Evolutionary conservation across 2,329 filamentous ascomycete species (phyloP).

Genomic region (Talaromyces sp.): DNA sequence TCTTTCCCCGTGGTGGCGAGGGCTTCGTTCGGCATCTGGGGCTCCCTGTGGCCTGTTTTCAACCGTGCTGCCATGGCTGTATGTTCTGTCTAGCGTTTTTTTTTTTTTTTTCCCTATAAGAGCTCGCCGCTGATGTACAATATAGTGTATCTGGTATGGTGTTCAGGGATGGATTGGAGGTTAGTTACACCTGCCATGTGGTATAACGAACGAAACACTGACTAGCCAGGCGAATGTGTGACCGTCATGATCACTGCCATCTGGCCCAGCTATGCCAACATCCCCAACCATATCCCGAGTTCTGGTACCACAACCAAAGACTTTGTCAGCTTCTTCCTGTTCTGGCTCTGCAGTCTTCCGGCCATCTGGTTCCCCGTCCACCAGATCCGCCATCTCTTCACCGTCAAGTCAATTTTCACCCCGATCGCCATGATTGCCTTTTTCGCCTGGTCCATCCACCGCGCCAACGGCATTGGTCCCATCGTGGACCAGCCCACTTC

Average conservation of each 20-base stretch:
- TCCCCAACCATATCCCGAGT: constrained; percentile 64
- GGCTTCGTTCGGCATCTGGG: constrained; percentile 83
- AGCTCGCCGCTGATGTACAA: background rate
- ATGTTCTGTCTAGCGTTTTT: constrained; percentile 51
- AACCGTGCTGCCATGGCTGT: constrained; percentile 85
- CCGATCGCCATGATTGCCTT: constrained; percentile 79
- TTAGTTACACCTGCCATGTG: constrained; percentile 15
- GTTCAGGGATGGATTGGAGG: constrained; percentile 73
- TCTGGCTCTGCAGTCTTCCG: constrained; percentile 75
- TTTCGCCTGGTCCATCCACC: constrained; percentile 79
- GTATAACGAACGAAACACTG: background rate
- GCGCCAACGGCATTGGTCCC: constrained; percentile 77
- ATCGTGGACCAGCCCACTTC: constrained; percentile 67
- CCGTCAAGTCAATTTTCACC: constrained; percentile 80
- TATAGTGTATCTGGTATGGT: constrained; percentile 16
- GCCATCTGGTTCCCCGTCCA: constrained; percentile 89
- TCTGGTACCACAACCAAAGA: constrained; percentile 71
- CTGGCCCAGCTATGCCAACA: constrained; percentile 59
- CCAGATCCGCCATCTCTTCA: constrained; percentile 84
- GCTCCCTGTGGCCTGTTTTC: constrained; percentile 80
- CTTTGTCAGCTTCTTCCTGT: constrained; percentile 80
- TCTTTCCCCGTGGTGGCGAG: constrained; percentile 78
- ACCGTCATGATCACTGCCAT: constrained; percentile 85
- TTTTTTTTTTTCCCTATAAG: constrained; percentile 2
- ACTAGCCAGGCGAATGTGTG: constrained; percentile 62